Evolutionary conservation across 2,329 filamentous ascomycete genomes (phyloP).

Genomic region (Calonectria naviculata): DNA sequence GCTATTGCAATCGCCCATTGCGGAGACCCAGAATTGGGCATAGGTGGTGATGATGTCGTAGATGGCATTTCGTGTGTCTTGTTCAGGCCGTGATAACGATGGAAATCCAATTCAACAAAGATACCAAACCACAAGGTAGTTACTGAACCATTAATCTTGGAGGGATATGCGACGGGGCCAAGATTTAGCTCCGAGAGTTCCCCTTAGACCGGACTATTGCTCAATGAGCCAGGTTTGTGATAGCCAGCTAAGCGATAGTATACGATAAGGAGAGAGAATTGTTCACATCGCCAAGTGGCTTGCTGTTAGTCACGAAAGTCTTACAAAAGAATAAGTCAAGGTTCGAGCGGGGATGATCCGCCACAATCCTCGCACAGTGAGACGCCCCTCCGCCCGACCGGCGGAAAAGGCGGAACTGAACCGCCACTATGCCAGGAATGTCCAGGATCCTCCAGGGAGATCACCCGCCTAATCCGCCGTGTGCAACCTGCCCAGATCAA

Average conservation of each 20-base stretch:
- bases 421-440: background rate
- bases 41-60: background rate
- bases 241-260: background rate
- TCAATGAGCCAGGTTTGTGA: no score
- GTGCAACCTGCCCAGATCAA: no score
- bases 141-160: background rate
- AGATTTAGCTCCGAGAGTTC: background rate
- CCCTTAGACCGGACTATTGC: background rate
- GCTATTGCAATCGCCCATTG: background rate
- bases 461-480: background rate
- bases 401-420: background rate
- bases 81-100: background rate
- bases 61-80: background rate
- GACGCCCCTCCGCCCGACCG: no score
- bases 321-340: background rate
- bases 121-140: background rate
- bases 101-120: background rate
- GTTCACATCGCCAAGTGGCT: background rate
- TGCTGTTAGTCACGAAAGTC: background rate
- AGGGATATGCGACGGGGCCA: background rate
- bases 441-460: background rate
- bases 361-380: background rate
- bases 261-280: no score
- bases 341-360: background rate
- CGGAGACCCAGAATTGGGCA: background rate